Evolutionary conservation across 2,329 filamentous ascomycete species (phyloP).

Genomic region (Dactylellina leptospora): DNA sequence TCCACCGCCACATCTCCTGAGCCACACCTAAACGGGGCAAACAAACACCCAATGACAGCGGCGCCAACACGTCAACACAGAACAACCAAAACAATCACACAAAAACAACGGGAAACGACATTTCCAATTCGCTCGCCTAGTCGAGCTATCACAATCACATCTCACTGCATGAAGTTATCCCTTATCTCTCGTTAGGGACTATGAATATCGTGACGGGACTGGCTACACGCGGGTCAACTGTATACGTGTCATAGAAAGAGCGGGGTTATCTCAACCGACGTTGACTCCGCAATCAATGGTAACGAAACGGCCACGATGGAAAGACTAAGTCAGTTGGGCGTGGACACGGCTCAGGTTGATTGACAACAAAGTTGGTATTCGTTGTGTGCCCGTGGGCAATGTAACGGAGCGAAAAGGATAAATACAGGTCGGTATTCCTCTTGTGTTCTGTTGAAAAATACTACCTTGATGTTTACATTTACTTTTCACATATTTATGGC

Average conservation of each 20-base stretch:
- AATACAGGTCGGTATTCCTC: conserved; percentile 52
- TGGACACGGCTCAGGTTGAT: background rate
- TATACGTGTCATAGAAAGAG: conserved; percentile 48
- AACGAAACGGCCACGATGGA: conserved; percentile 26
- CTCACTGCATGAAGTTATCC: conserved; percentile 32
- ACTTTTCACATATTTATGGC: conserved; percentile 14
- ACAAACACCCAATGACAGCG: conserved; percentile 30
- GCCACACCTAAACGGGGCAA: conserved; percentile 29
- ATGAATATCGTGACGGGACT: conserved; percentile 48
- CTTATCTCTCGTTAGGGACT: conserved; percentile 11
- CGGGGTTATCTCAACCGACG: conserved; percentile 11
- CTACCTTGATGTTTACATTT: conserved; percentile 5
- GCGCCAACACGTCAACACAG: conserved; percentile 34
- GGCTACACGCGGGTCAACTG: conserved; percentile 28
- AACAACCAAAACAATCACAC: conserved; percentile 48
- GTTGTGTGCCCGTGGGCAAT: too few species aligned
- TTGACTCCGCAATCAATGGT: conserved; percentile 16
- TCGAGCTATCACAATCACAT: conserved; percentile 53
- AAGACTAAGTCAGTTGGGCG: conserved; percentile 6
- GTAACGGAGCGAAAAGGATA: conserved; percentile 42
- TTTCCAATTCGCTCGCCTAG: conserved; percentile 51
- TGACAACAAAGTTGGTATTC: background rate
- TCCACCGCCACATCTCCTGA: conserved; percentile 19
- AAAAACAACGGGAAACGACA: conserved; percentile 5
- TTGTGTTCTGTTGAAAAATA: background rate